Base-by-base conservation (phyloP, 345 rosid genomes). In the Nasturtium officinale region DNA sequence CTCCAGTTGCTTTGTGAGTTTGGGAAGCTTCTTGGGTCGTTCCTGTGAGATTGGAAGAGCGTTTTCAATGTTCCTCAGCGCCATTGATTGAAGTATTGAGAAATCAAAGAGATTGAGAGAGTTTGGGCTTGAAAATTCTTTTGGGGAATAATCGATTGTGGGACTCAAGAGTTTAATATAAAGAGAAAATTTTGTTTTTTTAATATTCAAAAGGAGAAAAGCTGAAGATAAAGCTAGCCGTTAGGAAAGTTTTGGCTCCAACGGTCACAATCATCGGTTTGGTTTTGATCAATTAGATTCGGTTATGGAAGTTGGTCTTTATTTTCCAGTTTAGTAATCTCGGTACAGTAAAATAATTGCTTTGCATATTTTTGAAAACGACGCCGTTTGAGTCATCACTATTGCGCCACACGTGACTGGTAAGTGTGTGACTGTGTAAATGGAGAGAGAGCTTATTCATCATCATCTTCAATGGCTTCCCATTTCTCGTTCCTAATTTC, bases 31-130 rank as follows among this genome's bases (percentile, higher is more conserved):
- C 74, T 85, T 95, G 61, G 83, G 88, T 64, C 95, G 81, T 65
- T 87, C 90, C 6, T 82, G 84, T 16, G 82, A 65, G 32, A 73
- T 35, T 5, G 93, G 91, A 50, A 91, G 89, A 35, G 96, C 89
- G 63, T 91, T 95, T 47, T 86, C 96, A 9, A 91, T 88, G 74
- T 89, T 88, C 70, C 96, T 87, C 58, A 95, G 77, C 10, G 97
- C 96, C 99, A 95, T 90, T 69, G 72, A 46, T 62, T 46, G 17
- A 33, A 55, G 35, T 42, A 33, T 33, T 46, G 43, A 45, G 18
- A 38, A 2, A 33, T 30, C 54, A 20, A 58, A 17, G 46, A 74
- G 75, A 61, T 23, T 58, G 20, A 56, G 73, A 61, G 48, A 29
- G 26, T 8, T 38, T 29, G 1, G 25, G 11, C 11, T 60, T 15